Evolutionary conservation across 2,329 filamentous ascomycete genomes (phyloP).

Genomic region (Moelleriella libera): DNA sequence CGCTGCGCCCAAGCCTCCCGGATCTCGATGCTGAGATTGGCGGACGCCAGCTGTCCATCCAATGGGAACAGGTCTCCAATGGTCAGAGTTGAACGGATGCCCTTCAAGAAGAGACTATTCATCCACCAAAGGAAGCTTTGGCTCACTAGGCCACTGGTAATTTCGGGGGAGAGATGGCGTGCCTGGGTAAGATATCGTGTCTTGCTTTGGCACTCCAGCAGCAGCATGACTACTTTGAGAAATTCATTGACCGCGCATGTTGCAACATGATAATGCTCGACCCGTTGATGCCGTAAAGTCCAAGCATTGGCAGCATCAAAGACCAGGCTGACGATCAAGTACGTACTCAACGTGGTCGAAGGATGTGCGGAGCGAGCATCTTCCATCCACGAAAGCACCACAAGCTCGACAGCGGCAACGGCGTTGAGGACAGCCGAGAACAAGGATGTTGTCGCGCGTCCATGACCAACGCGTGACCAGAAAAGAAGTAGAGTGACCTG

Average conservation of each 20-base stretch:
- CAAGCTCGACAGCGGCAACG: conserved; percentile 11
- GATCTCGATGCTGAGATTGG: conserved; percentile 1
- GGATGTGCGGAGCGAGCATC: conserved; percentile 16
- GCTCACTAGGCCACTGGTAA: conserved; percentile 17
- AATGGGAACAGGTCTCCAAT: conserved; percentile 5
- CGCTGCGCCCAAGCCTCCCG: conserved; percentile 4
- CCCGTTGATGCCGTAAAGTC: conserved; percentile 15
- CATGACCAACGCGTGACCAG: no score
- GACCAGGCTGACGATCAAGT: conserved; percentile 14
- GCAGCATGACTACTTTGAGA: conserved; percentile 13
- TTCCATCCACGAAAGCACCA: conserved; percentile 15
- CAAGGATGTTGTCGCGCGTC: background rate
- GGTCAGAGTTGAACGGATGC: conserved; percentile 6
- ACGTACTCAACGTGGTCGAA: conserved; percentile 14
- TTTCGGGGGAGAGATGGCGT: conserved; percentile 13
- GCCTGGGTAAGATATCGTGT: conserved; percentile 7
- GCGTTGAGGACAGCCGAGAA: conserved; percentile 5
- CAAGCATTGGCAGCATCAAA: conserved; percentile 13
- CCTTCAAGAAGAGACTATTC: conserved; percentile 13
- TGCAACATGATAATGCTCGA: conserved; percentile 9
- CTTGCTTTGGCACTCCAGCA: conserved; percentile 16
- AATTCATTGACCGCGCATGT: conserved; percentile 10
- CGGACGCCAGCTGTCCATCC: conserved; percentile 5
- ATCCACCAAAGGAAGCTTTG: conserved; percentile 20
- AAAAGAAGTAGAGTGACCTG: no score